phyloP scores from a whole-genome alignment of 164 flowering plant genomes.

The Stephania yunnanensis region DNA sequence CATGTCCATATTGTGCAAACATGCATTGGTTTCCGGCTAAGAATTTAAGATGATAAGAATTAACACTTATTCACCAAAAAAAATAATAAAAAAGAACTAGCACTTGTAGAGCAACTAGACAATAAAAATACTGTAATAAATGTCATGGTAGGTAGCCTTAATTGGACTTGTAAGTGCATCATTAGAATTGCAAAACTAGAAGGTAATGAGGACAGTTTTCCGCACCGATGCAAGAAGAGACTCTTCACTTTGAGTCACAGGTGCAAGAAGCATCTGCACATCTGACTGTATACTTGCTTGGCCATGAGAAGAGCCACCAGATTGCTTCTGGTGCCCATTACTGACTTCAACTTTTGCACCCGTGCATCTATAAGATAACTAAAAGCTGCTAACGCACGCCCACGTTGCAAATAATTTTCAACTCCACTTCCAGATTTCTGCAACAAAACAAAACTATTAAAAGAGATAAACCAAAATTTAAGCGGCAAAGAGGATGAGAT shows the following conservation, averaged over 20 bases:
- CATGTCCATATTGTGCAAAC: too few relatives aligned
- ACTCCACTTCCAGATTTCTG: conserved; percentile 73
- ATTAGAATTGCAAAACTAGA: neutral
- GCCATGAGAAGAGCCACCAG: conserved; percentile 40
- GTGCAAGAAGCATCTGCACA: conserved; percentile 73
- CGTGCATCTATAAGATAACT: conserved; percentile 62
- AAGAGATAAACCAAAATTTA: conserved; percentile 4
- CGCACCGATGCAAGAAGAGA: conserved; percentile 77
- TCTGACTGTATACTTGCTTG: conserved; percentile 69
- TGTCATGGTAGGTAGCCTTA: neutral
- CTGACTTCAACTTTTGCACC: conserved; percentile 54
- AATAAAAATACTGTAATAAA: neutral
- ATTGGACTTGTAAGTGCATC: neutral
- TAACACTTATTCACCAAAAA: too few relatives aligned
- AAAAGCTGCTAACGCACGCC: conserved; percentile 89
- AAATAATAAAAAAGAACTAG: neutral
- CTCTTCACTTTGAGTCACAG: conserved; percentile 66
- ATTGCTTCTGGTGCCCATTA: conserved; percentile 23
- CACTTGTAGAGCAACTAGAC: neutral
- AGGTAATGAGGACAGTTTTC: conserved; percentile 12
- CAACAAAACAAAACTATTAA: conserved; percentile 14
- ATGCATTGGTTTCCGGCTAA: too few relatives aligned
- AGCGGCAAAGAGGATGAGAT: neutral
- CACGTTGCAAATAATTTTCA: conserved; percentile 94
- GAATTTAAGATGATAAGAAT: too few relatives aligned